These are phyloP conservation scores for Byssoonygena ceratinophila DNA, from an alignment of 2,329 filamentous ascomycete genomes.

Conservation along the genomic window DNA sequence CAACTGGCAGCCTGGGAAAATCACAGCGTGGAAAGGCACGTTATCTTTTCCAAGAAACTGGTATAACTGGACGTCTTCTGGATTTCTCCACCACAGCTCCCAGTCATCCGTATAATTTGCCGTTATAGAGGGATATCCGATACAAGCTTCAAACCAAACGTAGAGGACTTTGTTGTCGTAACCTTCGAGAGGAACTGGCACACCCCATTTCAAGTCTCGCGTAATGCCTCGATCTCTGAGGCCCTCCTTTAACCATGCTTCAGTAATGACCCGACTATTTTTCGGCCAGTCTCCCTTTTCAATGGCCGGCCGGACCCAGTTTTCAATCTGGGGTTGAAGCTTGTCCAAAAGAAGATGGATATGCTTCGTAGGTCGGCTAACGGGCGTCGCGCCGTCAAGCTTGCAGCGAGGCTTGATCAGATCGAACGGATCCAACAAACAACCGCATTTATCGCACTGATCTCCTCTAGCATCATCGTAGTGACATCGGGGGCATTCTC, in stretches of 20 bases:
- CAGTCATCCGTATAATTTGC: slow-evolving; percentile 71
- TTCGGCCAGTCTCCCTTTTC: slow-evolving; percentile 51
- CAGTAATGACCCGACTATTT: slow-evolving; percentile 37
- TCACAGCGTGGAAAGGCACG: slow-evolving; percentile 67
- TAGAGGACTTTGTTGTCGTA: slow-evolving; percentile 68
- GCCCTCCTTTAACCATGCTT: slow-evolving; percentile 53
- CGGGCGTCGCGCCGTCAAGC: slow-evolving; percentile 71
- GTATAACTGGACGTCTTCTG: slow-evolving; percentile 68
- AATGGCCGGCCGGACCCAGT: slow-evolving; percentile 65
- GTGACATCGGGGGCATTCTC: slow-evolving; percentile 41
- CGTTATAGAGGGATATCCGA: slow-evolving; percentile 79
- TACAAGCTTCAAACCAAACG: slow-evolving; percentile 74
- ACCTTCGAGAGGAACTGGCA: slow-evolving; percentile 42
- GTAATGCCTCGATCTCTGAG: slow-evolving; percentile 71
- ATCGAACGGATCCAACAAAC: slow-evolving; percentile 60
- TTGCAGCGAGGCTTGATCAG: slow-evolving; percentile 84
- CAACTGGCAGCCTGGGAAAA: slow-evolving; percentile 73
- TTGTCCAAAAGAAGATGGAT: slow-evolving; percentile 80
- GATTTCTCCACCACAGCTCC: slow-evolving; percentile 82
- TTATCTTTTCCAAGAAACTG: slow-evolving; percentile 87
- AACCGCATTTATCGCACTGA: slow-evolving; percentile 65
- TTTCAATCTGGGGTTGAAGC: slow-evolving; percentile 63
- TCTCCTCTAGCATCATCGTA: slow-evolving; percentile 62
- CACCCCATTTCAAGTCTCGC: slow-evolving; percentile 75
- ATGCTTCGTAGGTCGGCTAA: slow-evolving; percentile 75